Conservation (phyloP, 106 monocot genomes). For the Apostasia ramifera region DNA sequence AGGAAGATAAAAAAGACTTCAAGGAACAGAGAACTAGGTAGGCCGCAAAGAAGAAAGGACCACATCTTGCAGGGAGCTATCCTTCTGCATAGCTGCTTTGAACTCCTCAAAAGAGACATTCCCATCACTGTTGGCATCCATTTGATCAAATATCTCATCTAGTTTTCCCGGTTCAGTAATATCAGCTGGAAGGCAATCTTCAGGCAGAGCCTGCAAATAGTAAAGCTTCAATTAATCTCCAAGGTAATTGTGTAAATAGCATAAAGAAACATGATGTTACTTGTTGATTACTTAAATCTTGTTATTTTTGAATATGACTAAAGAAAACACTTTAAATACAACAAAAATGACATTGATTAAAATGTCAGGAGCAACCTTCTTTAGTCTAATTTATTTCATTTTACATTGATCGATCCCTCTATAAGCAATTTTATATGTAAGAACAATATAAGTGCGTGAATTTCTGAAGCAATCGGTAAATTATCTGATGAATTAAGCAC, state of each 20-base stretch:
- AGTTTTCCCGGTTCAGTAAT: slow-evolving; percentile 60
- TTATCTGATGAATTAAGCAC: no score
- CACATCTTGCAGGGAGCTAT: slow-evolving; percentile 61
- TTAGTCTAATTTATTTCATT: no score
- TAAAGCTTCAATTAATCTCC: neutral
- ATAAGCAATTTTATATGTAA: no score
- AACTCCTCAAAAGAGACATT: slow-evolving; percentile 66
- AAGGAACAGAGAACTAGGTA: neutral
- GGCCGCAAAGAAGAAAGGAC: slow-evolving; percentile 52
- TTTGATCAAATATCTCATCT: slow-evolving; percentile 66
- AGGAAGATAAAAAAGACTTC: neutral
- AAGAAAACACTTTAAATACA: no score
- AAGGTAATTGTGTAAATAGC: neutral
- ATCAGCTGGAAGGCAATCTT: slow-evolving; percentile 64
- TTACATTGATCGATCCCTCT: no score
- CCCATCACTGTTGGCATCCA: slow-evolving; percentile 62
- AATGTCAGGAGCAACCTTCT: neutral
- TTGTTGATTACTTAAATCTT: no score
- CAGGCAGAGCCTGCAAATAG: slow-evolving; percentile 46
- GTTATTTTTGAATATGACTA: no score
- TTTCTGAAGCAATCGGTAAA: no score
- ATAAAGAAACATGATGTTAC: no score
- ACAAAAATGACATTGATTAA: neutral
- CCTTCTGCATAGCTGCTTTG: slow-evolving; percentile 58
- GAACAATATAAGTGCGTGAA: no score